phyloP scores from a whole-genome alignment of 1,284 basidiomycete species.

The Trichosporon ovoides region DNA sequence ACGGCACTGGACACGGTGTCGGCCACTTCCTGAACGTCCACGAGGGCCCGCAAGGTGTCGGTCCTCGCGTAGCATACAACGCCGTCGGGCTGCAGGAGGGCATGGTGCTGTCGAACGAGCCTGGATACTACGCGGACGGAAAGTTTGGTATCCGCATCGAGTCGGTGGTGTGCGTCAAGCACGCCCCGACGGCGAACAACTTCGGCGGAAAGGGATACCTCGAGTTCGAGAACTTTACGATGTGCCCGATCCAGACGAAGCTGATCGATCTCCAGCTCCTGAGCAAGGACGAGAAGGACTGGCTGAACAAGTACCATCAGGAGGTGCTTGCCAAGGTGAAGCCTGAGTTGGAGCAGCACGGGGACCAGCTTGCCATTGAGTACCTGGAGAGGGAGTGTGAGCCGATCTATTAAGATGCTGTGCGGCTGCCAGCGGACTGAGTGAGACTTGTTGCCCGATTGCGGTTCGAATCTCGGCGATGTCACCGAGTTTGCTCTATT shows the following conservation, averaged over 20 bases:
- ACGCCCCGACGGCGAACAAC: slow-evolving; percentile 69
- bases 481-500: no score
- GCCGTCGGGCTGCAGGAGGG: slow-evolving; percentile 67
- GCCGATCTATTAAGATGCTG: slow-evolving; percentile 3
- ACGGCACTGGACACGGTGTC: slow-evolving; percentile 90
- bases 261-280: slow-evolving; percentile 68
- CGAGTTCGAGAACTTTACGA: slow-evolving; percentile 75
- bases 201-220: slow-evolving; percentile 80
- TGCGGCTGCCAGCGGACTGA: no score
- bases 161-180: slow-evolving; percentile 71
- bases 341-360: slow-evolving; percentile 58
- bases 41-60: slow-evolving; percentile 87
- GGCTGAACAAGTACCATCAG: slow-evolving; percentile 81
- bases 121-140: slow-evolving; percentile 90
- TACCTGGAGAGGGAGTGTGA: slow-evolving; percentile 69
- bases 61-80: slow-evolving; percentile 61
- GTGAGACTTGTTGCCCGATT: no score
- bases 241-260: slow-evolving; percentile 85
- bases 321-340: slow-evolving; percentile 71
- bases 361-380: slow-evolving; percentile 63
- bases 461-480: no score
- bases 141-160: slow-evolving; percentile 91
- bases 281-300: slow-evolving; percentile 62
- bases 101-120: slow-evolving; percentile 88
- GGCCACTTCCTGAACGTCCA: slow-evolving; percentile 91